A percentile compares a stretch with the other conserved stretches of the same genome.
phyloP scores from a whole-genome alignment of 2,329 filamentous ascomycete genomes.

The Colletotrichum eleusines region DNA sequence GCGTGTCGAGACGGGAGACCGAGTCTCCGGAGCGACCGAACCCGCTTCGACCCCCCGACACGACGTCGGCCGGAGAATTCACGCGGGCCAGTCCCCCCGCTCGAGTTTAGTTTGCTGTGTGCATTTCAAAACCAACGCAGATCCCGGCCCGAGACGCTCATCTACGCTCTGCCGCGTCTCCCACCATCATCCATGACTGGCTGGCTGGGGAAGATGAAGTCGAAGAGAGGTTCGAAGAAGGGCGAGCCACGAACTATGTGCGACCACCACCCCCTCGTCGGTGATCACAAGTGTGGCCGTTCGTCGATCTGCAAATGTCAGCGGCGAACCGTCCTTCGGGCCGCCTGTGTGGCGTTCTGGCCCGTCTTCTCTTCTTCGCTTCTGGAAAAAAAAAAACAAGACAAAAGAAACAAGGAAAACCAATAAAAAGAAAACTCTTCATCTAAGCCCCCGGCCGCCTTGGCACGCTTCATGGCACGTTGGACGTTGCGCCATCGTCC shows the following conservation, averaged over 20 bases:
- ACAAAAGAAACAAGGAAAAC: no score
- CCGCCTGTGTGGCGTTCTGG: no score
- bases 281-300: background rate
- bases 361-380: no score
- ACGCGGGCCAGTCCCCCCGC: background rate
- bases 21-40: background rate
- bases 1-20: background rate
- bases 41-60: background rate
- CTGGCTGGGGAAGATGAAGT: background rate
- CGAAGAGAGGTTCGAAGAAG: background rate
- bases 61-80: background rate
- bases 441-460: background rate
- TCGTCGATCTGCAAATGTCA: background rate
- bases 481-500: background rate
- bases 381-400: no score
- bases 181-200: background rate
- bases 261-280: background rate
- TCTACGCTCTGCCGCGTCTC: background rate
- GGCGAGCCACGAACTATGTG: background rate
- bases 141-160: background rate
- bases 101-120: background rate
- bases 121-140: background rate
- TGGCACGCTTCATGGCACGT: background rate
- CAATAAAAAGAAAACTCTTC: no score
- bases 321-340: background rate